These are phyloP conservation scores for Artemisia argyi DNA, from an alignment of 129 eudicot genomes.

Conservation along the genomic window DNA sequence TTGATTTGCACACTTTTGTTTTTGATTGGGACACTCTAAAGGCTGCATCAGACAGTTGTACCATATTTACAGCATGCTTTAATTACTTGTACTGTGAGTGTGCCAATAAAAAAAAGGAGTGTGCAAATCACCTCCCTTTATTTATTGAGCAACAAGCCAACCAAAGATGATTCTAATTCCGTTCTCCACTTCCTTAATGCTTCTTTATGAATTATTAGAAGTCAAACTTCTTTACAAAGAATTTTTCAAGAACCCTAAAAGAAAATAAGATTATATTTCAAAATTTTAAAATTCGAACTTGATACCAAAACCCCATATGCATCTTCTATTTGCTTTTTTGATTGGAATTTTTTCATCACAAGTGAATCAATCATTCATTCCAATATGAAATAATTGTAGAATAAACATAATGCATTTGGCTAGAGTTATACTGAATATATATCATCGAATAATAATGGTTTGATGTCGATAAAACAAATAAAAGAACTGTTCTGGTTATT, in stretches of 20 bases:
- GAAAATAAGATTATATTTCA: slow-evolving; percentile 1
- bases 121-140: no score
- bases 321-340: slow-evolving; percentile 34
- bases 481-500: no score
- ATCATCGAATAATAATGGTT: background rate
- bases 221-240: slow-evolving; percentile 40
- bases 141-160: slow-evolving; percentile 27
- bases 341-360: slow-evolving; percentile 9
- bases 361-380: slow-evolving; percentile 28
- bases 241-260: slow-evolving; percentile 21
- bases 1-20: no score
- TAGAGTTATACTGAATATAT: background rate
- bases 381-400: background rate
- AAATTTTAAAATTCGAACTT: slow-evolving; percentile 25
- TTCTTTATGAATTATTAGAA: slow-evolving; percentile 20
- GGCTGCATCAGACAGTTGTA: no score
- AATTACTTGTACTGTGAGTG: no score
- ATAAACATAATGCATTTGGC: background rate
- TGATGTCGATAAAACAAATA: no score
- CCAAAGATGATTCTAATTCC: slow-evolving; percentile 40
- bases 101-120: no score
- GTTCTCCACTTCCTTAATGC: slow-evolving; percentile 34
- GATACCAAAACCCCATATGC: slow-evolving; percentile 44
- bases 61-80: no score
- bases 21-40: no score